phyloP scores from a whole-genome alignment of 257 asterid species.

The Misopates orontium region DNA sequence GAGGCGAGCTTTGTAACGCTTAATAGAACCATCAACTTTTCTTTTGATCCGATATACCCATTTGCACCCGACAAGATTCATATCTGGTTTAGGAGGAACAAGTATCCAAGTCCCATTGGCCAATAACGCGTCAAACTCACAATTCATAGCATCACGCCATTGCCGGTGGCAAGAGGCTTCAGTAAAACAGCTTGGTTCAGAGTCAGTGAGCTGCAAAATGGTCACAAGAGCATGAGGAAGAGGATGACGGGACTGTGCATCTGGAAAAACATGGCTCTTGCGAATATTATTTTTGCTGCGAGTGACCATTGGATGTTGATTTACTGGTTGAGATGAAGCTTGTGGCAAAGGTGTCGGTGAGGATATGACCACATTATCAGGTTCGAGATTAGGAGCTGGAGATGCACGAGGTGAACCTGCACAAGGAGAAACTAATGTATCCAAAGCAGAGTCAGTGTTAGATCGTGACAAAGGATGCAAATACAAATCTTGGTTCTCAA shows the following conservation, averaged over 20 bases:
- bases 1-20: neutral
- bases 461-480: too few species aligned
- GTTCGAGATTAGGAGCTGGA: too few species aligned
- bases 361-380: too few species aligned
- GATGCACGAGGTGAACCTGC: too few species aligned
- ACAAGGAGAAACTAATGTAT: too few species aligned
- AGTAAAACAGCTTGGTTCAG: neutral
- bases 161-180: neutral
- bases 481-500: too few species aligned
- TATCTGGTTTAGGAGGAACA: neutral
- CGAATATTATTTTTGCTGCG: neutral
- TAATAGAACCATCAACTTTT: neutral
- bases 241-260: too few species aligned
- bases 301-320: neutral
- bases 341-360: too few species aligned
- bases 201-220: too few species aligned
- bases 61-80: neutral
- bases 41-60: neutral
- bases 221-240: too few species aligned
- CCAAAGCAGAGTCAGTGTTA: too few species aligned
- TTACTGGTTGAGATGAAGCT: too few species aligned
- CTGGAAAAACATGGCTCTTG: neutral
- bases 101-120: neutral
- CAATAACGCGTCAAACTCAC: neutral
- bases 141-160: neutral